phyloP scores from a whole-genome alignment of 192 early-diverging fungal genomes.

The Coemansia sp. region DNA sequence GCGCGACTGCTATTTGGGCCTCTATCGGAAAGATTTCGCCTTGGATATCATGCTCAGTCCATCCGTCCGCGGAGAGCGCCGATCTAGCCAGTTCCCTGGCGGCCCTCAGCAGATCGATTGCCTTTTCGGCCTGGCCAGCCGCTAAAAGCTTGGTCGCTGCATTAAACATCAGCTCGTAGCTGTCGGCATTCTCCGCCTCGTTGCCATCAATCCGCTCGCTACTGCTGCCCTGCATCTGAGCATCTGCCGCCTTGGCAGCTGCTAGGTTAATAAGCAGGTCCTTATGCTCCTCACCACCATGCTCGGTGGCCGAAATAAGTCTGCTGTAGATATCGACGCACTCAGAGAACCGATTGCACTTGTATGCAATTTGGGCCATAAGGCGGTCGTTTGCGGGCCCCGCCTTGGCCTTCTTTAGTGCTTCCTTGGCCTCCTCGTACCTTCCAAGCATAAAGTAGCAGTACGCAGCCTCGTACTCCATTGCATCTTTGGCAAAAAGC shows the following conservation, averaged over 20 bases:
- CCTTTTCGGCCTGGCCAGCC: constrained; percentile 20
- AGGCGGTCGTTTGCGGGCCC: constrained; percentile 17
- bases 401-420: constrained; percentile 15
- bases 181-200: neutral
- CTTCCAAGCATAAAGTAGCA: constrained; percentile 36
- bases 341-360: constrained; percentile 29
- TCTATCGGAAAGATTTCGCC: constrained; percentile 36
- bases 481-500: constrained; percentile 11
- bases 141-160: constrained; percentile 31
- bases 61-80: constrained; percentile 18
- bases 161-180: constrained; percentile 47
- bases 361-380: constrained; percentile 51
- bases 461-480: constrained; percentile 41
- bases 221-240: constrained; percentile 13
- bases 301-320: constrained; percentile 18
- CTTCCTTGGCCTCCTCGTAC: constrained; percentile 23
- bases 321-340: constrained; percentile 31
- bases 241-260: constrained; percentile 40
- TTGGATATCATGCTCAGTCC: constrained; percentile 34
- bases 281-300: constrained; percentile 15
- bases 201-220: neutral
- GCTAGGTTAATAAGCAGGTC: constrained; percentile 39
- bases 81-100: constrained; percentile 20
- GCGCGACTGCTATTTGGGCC: constrained; percentile 35
- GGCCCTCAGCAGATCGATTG: constrained; percentile 16